phyloP scores from a whole-genome alignment of 805 yeast species.

The Candida krabiensis region DNA sequence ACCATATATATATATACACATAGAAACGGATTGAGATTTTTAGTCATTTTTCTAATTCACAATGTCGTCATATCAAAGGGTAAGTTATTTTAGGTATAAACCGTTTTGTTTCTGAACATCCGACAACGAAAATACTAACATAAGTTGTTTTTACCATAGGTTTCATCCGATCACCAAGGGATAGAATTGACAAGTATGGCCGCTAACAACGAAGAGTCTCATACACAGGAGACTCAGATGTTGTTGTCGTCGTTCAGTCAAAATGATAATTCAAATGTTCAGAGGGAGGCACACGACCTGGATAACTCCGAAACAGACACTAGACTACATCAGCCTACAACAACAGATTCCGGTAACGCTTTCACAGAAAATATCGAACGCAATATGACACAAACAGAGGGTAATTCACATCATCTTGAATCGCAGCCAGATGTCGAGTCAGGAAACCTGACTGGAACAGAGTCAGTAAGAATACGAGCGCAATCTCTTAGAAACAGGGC shows the following conservation, averaged over 20 bases:
- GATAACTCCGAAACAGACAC: not conserved
- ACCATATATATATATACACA: no score
- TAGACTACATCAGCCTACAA: slow-evolving; percentile 2
- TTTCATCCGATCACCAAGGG: not conserved
- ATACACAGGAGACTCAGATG: not conserved
- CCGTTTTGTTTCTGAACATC: not conserved
- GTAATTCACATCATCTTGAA: not conserved
- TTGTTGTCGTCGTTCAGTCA: slow-evolving; percentile 3
- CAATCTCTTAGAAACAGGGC: slow-evolving; percentile 11
- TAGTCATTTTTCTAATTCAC: no score
- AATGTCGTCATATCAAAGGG: slow-evolving; percentile 2
- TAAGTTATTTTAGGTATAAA: not conserved
- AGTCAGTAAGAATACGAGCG: not conserved
- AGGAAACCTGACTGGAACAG: not conserved
- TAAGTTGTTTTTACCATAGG: not conserved
- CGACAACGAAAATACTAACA: no score
- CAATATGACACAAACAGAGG: slow-evolving; percentile 4
- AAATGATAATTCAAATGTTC: no score
- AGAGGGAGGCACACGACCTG: no score
- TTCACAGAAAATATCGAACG: slow-evolving; percentile 7
- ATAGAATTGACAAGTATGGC: slow-evolving; percentile 1
- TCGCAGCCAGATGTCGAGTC: not conserved
- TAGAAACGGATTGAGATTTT: no score
- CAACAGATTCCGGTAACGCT: not conserved
- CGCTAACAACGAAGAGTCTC: no score